Evolutionary conservation across 257 asterid species (phyloP), one percentile per base, ranked within the genome.

Genomic region (Prunella vulgaris): DNA sequence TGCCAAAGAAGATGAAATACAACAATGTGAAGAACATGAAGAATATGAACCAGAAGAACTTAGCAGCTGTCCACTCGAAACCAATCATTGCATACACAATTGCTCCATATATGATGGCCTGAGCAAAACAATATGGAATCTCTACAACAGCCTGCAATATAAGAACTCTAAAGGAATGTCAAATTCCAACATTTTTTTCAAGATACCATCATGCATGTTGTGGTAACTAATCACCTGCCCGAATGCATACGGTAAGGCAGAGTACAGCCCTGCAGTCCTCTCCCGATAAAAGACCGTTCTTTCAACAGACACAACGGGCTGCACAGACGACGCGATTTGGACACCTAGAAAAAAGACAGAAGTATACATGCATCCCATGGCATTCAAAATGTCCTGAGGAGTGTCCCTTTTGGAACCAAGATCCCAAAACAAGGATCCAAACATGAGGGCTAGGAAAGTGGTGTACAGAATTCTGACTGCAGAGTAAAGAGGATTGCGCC

Each of bases 401-500:
- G 17, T 3, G 17, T 42, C 15, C 51, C 75, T 76, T 74, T 74
- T 83, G 35, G 87, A 82, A 17, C 92, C 89, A 7, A 86, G 68
- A 65, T 76, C 84, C 89, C 92, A 86, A 52, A 83, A 86, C 78
- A 35, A 12, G 42, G 42, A 35, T 0, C 42, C 42, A 35, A 35
- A 35, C 12, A 35, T 7, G 12, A 35, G 42, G 42, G 42, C 42
- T 35, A 35, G 42, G 12, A 35, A 35, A 1, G 12, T 7, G 42
- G 42, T 35, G 42, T 35, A 35, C 12, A 35, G 10, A 58, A 84
- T 79, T 74, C 85, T 75, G 60, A 86, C 84, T 0, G 87, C 85
- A 15, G 87, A 81, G 60, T 86, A 83, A 44, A 68, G 49, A 20
- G 92, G 86, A 49, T 93, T 90, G 6, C 92, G 85, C 98, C 97